Base-by-base conservation (phyloP, 2,329 filamentous ascomycete species). In the Teratosphaeria destructans region DNA sequence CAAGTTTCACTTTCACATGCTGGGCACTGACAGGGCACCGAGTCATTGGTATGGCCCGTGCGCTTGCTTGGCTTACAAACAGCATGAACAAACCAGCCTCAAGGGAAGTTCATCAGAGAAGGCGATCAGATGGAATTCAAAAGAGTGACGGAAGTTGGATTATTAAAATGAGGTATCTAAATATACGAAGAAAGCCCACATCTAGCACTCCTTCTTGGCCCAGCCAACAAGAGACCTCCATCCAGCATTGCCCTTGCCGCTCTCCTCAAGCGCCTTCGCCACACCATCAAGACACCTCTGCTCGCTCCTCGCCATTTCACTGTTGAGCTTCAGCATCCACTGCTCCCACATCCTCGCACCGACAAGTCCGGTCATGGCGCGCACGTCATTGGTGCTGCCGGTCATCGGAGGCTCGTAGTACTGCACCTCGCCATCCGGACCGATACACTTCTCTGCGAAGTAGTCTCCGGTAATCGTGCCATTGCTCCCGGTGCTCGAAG, bases 341-440 rank as follows among this genome's bases (percentile, higher is more conserved):
- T 90, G 88, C 81, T 99, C 94, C 93, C 92, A 99, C 72, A 86
- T 86, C 86, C 91, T 94, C 29, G 88, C 86, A 4, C 90, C 94
- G 0, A 93, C 84, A 49, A 97, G 77, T 23, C 92, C 92, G 12
- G 89, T 88, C 64, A 96, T 79, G 49, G 71, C 71, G 23, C 69
- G 67, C n/a, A 73, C 71, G 54, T 71, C 70, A 27, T 63, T 62
- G 8, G 71, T 73, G 56, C 67, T 71, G 35, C 73, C 73, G 23
- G 69, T 71, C 52, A 72, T 62, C 7, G 70, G 69, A 8, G 70
- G 65, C 58, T 67, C 66, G 53, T 71, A 70, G 53, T 65, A 62
- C 19, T 63, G 56, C 12, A 71, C 65, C 3, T 67, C 65, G 37
- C 70, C 69, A 52, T 67, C 61, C 6, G 72, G 67, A 8, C 67